Evolutionary conservation across 768 basidiomycete species (phyloP).

Genomic region (Lactarius quietus): DNA sequence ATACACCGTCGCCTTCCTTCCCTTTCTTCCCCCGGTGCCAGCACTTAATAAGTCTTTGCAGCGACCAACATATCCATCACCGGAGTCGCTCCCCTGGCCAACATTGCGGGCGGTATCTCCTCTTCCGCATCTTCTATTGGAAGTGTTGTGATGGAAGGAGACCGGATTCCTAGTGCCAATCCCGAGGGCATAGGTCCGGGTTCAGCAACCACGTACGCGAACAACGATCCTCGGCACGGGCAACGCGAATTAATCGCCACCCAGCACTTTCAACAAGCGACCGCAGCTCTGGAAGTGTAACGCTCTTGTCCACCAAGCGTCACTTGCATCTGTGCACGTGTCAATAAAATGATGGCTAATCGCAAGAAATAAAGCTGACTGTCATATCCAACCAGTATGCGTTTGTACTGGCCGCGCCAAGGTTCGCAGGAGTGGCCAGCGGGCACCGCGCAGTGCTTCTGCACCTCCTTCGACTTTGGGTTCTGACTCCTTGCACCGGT

Average conservation of each 20-base stretch:
- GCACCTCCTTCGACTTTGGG: constrained; percentile 44
- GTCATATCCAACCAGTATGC: constrained; percentile 71
- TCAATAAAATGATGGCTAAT: neutral
- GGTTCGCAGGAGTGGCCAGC: constrained; percentile 65
- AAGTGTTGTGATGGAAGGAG: constrained; percentile 2
- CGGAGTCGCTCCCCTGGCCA: constrained; percentile 21
- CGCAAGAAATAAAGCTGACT: constrained; percentile 36
- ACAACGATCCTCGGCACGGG: constrained; percentile 59
- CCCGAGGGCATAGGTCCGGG: constrained; percentile 49
- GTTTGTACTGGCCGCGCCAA: constrained; percentile 67
- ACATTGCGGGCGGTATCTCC: constrained; percentile 20
- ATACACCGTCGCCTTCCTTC: constrained; percentile 12
- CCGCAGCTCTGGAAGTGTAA: constrained; percentile 57
- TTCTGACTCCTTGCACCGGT: constrained; percentile 29
- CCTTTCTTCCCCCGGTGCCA: constrained; percentile 14
- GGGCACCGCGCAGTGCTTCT: constrained; percentile 48
- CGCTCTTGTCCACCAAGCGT: constrained; percentile 65
- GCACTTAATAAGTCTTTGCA: constrained; percentile 21
- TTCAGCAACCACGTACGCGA: constrained; percentile 67
- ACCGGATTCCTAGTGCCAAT: neutral
- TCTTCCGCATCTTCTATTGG: constrained; percentile 11
- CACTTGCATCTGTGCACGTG: constrained; percentile 54
- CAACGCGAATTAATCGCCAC: constrained; percentile 57
- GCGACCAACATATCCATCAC: constrained; percentile 24
- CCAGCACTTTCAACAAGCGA: constrained; percentile 52